Percentiles rank a stretch among this genome's conserved stretches.
Conservation (phyloP, 139 green algal genomes). For the Chlorella sp. region DNA sequence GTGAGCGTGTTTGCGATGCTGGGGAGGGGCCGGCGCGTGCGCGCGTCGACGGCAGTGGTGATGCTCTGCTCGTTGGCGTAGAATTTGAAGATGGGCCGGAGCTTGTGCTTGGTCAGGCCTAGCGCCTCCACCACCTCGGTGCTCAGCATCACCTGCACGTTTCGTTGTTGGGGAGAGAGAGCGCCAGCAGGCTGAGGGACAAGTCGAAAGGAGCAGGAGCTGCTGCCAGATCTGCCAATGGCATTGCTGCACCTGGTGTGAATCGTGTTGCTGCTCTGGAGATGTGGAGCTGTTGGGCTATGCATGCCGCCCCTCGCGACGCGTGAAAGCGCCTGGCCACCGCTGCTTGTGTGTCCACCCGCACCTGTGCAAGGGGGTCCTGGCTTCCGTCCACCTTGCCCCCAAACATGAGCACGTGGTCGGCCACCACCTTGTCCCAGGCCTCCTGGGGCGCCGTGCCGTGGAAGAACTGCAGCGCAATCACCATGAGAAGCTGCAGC, state of each 20-base stretch:
- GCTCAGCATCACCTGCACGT: conserved; percentile 5
- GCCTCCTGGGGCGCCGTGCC: conserved; percentile 1
- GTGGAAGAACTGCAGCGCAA: neutral
- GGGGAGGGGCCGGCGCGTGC: neutral
- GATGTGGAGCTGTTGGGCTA: no score
- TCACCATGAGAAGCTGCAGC: conserved; percentile 5
- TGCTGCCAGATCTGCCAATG: neutral
- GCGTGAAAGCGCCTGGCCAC: no score
- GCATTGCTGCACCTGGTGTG: neutral
- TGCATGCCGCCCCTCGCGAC: no score
- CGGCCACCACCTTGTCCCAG: conserved; percentile 4
- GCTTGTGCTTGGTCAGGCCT: neutral
- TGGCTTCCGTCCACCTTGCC: neutral
- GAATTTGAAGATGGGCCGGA: conserved; percentile 9
- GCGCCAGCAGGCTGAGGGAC: neutral
- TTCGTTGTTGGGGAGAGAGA: neutral
- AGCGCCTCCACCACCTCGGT: conserved; percentile 7
- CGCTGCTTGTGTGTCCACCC: no score
- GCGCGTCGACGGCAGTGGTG: neutral
- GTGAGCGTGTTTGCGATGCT: neutral
- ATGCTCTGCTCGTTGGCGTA: conserved; percentile 8
- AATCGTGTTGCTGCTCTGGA: no score
- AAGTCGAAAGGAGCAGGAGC: neutral
- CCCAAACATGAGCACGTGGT: conserved; percentile 7
- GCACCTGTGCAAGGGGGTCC: no score